These are phyloP conservation scores for Baorangia bicolor DNA, from an alignment of 768 basidiomycete genomes.

Conservation along the genomic window DNA sequence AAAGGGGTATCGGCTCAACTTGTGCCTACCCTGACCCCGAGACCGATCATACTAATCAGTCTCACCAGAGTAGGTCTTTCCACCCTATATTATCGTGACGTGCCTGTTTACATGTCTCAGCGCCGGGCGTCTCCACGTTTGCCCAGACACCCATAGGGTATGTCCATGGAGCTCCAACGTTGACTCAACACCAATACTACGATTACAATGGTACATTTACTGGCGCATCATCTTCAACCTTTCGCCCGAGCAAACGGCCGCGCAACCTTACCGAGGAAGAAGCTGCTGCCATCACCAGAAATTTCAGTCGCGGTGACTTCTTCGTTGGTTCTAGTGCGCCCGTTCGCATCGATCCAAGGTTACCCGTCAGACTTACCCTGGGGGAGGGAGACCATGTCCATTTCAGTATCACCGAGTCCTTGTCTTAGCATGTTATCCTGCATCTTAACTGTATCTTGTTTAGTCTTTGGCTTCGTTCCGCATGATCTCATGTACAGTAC, in stretches of 20 bases:
- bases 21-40: conserved; percentile 84
- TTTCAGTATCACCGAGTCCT: conserved; percentile 51
- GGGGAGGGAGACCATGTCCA: conserved; percentile 85
- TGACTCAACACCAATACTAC: conserved; percentile 65
- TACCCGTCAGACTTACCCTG: conserved; percentile 75
- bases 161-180: conserved; percentile 41
- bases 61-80: conserved; percentile 27
- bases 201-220: conserved; percentile 73
- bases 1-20: conserved; percentile 66
- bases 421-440: conserved; percentile 33
- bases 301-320: conserved; percentile 79
- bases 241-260: conserved; percentile 78
- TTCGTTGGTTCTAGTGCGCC: conserved; percentile 80
- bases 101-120: conserved; percentile 17
- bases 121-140: conserved; percentile 38
- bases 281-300: conserved; percentile 78
- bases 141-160: conserved; percentile 40
- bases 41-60: conserved; percentile 41
- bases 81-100: not conserved
- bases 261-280: conserved; percentile 82
- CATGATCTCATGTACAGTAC: conserved; percentile 24
- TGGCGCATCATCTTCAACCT: conserved; percentile 69
- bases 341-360: conserved; percentile 77
- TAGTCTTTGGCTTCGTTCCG: conserved; percentile 5
- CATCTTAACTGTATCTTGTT: conserved; percentile 22